Conservation (phyloP, 208 protist genomes). For the Wallacemonas sp. region DNA sequence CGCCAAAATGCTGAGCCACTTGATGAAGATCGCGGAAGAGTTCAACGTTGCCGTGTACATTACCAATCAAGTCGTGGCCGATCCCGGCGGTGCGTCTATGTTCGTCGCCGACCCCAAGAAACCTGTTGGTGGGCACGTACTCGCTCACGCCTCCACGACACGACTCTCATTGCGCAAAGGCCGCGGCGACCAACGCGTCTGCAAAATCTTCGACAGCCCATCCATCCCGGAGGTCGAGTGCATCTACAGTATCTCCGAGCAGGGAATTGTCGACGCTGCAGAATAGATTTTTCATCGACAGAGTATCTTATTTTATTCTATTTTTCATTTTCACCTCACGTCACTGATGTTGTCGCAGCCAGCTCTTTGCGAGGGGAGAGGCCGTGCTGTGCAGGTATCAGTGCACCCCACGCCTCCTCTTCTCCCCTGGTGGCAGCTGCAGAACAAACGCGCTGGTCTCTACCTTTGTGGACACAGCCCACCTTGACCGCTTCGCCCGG, state of each 20-base stretch:
- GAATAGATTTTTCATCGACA: constrained; percentile 69
- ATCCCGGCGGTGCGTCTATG: constrained; percentile 97
- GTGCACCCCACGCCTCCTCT: no score
- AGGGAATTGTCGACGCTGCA: constrained; percentile 94
- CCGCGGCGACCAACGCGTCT: constrained; percentile 96
- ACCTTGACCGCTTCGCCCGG: no score
- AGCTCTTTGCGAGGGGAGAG: constrained; percentile 40
- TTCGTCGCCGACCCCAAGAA: constrained; percentile 99
- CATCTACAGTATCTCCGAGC: constrained; percentile 94
- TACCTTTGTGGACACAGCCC: no score
- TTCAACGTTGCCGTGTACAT: constrained; percentile 99
- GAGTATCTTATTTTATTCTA: constrained; percentile 13
- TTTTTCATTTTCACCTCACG: constrained; percentile 10
- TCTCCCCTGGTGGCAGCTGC: no score
- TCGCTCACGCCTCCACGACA: constrained; percentile 98
- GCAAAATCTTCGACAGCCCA: constrained; percentile 98
- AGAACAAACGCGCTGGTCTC: no score
- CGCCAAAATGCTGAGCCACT: constrained; percentile 85
- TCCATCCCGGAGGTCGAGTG: constrained; percentile 96
- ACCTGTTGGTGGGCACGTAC: constrained; percentile 96
- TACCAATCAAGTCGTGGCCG: constrained; percentile 99
- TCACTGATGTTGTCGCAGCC: constrained; percentile 6
- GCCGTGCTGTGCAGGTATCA: no score
- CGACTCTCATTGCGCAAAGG: constrained; percentile 95
- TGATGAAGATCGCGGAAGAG: constrained; percentile 98